phyloP scores from a whole-genome alignment of 2,329 filamentous ascomycete genomes.

The Immersiporthe knoxdaviesiana region DNA sequence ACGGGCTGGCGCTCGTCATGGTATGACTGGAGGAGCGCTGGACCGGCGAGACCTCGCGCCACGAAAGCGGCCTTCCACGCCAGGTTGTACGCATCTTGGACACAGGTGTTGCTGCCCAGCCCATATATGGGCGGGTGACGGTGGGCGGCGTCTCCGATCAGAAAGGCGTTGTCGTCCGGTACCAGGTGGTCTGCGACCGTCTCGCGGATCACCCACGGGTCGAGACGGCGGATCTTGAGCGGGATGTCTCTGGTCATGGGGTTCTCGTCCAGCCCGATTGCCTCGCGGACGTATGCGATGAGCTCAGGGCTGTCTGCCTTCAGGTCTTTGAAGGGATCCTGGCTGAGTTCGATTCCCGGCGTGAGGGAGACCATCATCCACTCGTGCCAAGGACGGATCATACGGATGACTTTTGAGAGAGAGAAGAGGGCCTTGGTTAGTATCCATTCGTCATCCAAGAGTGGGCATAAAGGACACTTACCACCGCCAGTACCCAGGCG shows the following conservation, averaged over 20 bases:
- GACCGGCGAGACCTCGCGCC: constrained; percentile 38
- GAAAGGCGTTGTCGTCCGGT: constrained; percentile 45
- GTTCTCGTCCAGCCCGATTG: constrained; percentile 53
- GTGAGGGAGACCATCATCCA: constrained; percentile 50
- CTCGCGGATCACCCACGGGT: constrained; percentile 59
- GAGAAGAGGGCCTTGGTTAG: not conserved
- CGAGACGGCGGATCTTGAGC: constrained; percentile 50
- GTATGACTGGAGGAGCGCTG: constrained; percentile 43
- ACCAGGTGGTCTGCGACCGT: constrained; percentile 56
- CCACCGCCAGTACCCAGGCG: constrained; percentile 47
- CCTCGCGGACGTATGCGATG: constrained; percentile 41
- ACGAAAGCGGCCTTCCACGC: constrained; percentile 53
- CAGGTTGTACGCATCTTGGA: constrained; percentile 52
- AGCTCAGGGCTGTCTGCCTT: constrained; percentile 19
- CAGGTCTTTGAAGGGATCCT: constrained; percentile 32
- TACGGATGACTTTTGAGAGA: constrained; percentile 45
- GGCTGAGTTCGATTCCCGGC: constrained; percentile 35
- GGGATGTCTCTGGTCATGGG: constrained; percentile 36
- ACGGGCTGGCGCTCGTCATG: constrained; percentile 47
- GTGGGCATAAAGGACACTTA: not conserved
- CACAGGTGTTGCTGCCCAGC: constrained; percentile 55
- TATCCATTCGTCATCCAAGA: not conserved
- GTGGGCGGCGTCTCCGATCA: constrained; percentile 56
- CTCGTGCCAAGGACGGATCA: constrained; percentile 62
- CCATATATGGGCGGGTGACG: constrained; percentile 55